Evolutionary conservation across 192 early-diverging fungal genomes (phyloP).

Genomic region (Gonapodya sp.): DNA sequence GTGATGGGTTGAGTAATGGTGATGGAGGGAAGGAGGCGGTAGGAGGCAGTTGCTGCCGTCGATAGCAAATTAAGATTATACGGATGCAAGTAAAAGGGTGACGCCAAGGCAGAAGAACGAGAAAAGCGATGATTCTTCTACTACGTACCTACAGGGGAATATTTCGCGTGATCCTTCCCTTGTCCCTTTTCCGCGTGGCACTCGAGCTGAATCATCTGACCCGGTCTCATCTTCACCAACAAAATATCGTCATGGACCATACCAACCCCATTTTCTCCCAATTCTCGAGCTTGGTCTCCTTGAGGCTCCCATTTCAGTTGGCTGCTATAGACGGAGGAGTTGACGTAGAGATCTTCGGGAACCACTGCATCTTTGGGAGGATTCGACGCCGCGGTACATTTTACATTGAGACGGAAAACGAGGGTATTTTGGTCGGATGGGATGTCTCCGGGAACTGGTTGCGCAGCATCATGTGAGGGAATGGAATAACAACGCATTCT

Average conservation of each 20-base stretch:
- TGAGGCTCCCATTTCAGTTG: conserved; percentile 66
- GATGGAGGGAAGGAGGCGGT: conserved; percentile 89
- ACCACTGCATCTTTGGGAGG: conserved; percentile 56
- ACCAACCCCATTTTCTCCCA: conserved; percentile 53
- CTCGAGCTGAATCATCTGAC: conserved; percentile 74
- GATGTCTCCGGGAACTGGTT: conserved; percentile 36
- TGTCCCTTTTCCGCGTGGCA: conserved; percentile 85
- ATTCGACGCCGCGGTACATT: conserved; percentile 55
- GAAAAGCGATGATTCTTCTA: conserved; percentile 5
- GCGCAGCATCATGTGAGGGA: background rate
- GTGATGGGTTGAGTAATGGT: conserved; percentile 71
- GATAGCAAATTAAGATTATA: background rate
- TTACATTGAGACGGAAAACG: conserved; percentile 74
- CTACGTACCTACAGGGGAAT: conserved; percentile 72
- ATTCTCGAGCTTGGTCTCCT: conserved; percentile 71
- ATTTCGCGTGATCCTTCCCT: conserved; percentile 95
- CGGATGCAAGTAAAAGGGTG: background rate
- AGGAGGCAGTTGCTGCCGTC: conserved; percentile 71
- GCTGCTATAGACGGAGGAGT: conserved; percentile 4
- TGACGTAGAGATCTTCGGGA: conserved; percentile 40
- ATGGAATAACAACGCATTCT: no score
- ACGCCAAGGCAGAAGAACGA: background rate
- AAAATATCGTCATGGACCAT: conserved; percentile 89
- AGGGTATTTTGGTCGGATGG: conserved; percentile 91
- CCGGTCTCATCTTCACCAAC: conserved; percentile 84